Percentiles rank a stretch among this genome's conserved stretches.
Evolutionary conservation across 805 yeast genomes (phyloP).

Genomic region (Cyberlindnera maclurae): DNA sequence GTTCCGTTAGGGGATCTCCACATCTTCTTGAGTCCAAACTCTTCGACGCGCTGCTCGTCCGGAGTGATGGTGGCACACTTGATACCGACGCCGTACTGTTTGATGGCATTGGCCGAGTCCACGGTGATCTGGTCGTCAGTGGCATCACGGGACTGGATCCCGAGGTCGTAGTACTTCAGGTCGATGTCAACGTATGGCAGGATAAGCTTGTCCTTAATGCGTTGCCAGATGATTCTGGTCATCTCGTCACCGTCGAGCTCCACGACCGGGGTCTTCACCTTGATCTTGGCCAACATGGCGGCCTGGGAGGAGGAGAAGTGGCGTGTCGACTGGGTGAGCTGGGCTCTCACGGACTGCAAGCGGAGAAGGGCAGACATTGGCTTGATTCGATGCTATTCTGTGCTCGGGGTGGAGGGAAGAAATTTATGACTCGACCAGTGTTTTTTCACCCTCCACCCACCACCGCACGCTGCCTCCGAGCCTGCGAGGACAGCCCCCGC

Average conservation of each 20-base stretch:
- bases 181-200: conserved; percentile 82
- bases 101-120: conserved; percentile 86
- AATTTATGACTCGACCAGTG: too few relatives aligned
- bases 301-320: conserved; percentile 16
- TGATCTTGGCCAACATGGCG: conserved; percentile 45
- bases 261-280: conserved; percentile 82
- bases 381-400: background rate
- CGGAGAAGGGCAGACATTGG: conserved; percentile 3
- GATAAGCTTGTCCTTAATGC: conserved; percentile 80
- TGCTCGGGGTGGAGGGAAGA: background rate
- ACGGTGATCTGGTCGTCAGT: conserved; percentile 84
- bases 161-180: conserved; percentile 85
- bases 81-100: conserved; percentile 85
- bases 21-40: conserved; percentile 88
- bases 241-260: conserved; percentile 98
- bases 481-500: too few relatives aligned
- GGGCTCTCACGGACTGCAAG: conserved; percentile 1
- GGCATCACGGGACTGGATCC: conserved; percentile 77
- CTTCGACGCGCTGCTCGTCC: conserved; percentile 90
- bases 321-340: conserved; percentile 9
- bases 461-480: too few relatives aligned
- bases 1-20: conserved; percentile 98
- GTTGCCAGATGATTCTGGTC: conserved; percentile 94
- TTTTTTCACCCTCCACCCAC: too few relatives aligned
- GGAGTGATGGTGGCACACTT: conserved; percentile 99